Percentiles rank a stretch among this genome's conserved stretches.
Conservation (phyloP, 768 basidiomycete genomes). For the Lentinula boryana region DNA sequence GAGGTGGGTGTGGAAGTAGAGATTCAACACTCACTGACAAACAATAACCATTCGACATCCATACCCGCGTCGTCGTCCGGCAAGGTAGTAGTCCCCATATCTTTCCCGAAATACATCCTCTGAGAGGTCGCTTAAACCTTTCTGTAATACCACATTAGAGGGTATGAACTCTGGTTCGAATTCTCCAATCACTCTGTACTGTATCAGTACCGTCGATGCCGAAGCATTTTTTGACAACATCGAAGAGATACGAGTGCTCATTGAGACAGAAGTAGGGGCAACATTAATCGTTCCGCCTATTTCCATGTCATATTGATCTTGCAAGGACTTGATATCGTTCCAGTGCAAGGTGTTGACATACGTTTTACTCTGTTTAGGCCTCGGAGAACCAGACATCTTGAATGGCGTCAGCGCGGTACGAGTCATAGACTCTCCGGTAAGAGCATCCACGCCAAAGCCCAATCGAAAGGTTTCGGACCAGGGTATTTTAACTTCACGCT, state of each 20-base stretch:
- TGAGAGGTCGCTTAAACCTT: constrained; percentile 9
- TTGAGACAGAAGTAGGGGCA: constrained; percentile 5
- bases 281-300: constrained; percentile 14
- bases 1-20: background rate
- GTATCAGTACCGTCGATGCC: constrained; percentile 11
- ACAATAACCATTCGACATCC: constrained; percentile 15
- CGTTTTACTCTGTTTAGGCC: constrained; percentile 7
- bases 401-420: constrained; percentile 8
- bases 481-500: constrained; percentile 10
- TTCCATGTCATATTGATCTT: constrained; percentile 12
- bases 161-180: constrained; percentile 10
- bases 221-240: constrained; percentile 8
- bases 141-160: constrained; percentile 7
- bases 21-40: constrained; percentile 10
- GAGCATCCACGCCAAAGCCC: constrained; percentile 13
- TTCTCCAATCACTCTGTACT: constrained; percentile 11
- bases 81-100: constrained; percentile 17
- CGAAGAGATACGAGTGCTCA: constrained; percentile 10
- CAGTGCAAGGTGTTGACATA: constrained; percentile 12
- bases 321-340: constrained; percentile 9
- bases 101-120: constrained; percentile 11
- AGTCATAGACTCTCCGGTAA: constrained; percentile 15
- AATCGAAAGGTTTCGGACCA: constrained; percentile 12
- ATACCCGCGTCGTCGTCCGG: constrained; percentile 10
- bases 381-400: constrained; percentile 1